Evolutionary conservation across 441 rosid genomes (phyloP).

Genomic region (Croton setiger): DNA sequence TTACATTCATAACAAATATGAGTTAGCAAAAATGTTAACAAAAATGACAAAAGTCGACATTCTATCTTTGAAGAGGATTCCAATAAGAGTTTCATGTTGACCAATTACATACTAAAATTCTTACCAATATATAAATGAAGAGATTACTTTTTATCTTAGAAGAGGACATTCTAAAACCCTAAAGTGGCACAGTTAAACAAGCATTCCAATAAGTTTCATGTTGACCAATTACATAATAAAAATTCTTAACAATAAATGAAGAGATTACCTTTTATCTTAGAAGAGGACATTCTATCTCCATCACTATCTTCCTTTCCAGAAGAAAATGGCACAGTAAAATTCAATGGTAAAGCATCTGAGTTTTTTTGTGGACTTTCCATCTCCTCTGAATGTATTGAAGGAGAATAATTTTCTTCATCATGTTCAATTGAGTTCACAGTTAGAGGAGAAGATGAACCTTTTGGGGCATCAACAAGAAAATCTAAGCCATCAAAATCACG

Average conservation of each 20-base stretch:
- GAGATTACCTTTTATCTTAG: conserved; percentile 38
- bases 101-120: not conserved
- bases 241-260: not conserved
- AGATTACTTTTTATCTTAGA: no score
- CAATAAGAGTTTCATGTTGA: not conserved
- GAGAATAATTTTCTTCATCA: conserved; percentile 23
- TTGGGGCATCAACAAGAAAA: conserved; percentile 20
- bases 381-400: conserved; percentile 20
- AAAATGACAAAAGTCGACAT: not conserved
- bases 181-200: not conserved
- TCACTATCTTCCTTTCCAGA: conserved; percentile 22
- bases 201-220: not conserved
- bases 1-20: not conserved
- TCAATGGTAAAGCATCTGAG: conserved; percentile 18
- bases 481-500: conserved; percentile 13
- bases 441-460: conserved; percentile 19
- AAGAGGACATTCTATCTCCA: conserved; percentile 16
- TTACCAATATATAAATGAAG: not conserved
- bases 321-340: conserved; percentile 20
- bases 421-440: conserved; percentile 24
- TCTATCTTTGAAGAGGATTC: no score
- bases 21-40: not conserved
- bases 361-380: conserved; percentile 6
- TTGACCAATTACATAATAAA: not conserved
- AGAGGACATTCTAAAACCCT: no score